These are phyloP conservation scores for Podospora bellae-mahoneyi DNA, from an alignment of 495 filamentous ascomycete species.

Conservation along the genomic window DNA sequence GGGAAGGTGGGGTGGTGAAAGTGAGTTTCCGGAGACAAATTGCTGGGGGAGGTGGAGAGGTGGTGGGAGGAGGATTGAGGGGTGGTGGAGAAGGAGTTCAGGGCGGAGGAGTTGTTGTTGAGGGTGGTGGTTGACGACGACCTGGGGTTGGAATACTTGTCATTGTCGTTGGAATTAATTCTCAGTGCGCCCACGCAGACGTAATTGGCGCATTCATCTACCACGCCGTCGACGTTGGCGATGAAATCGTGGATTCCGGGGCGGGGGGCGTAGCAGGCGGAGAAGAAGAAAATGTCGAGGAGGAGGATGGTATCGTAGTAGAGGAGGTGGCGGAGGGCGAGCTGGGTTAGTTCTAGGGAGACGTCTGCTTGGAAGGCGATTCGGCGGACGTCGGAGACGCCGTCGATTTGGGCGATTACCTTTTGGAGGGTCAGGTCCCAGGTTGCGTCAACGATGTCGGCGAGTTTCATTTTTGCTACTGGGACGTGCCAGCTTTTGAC, in stretches of 20 bases:
- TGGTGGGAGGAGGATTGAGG: neutral
- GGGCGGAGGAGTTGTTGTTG: neutral
- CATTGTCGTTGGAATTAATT: slow-evolving; percentile 1
- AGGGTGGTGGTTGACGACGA: neutral
- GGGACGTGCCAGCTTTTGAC: slow-evolving; percentile 88
- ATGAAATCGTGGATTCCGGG: slow-evolving; percentile 77
- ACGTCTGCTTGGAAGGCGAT: slow-evolving; percentile 82
- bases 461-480: slow-evolving; percentile 76
- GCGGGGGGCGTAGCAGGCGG: slow-evolving; percentile 76
- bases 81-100: neutral
- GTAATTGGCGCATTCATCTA: slow-evolving; percentile 83
- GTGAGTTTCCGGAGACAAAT: neutral
- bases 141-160: neutral
- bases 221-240: slow-evolving; percentile 60
- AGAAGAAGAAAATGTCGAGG: slow-evolving; percentile 91
- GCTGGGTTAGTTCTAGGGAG: slow-evolving; percentile 75
- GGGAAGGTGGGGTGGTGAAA: neutral
- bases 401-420: slow-evolving; percentile 81
- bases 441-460: slow-evolving; percentile 68
- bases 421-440: slow-evolving; percentile 89
- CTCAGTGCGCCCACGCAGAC: slow-evolving; percentile 47
- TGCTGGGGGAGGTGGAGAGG: neutral
- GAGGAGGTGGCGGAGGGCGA: slow-evolving; percentile 79
- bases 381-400: slow-evolving; percentile 78
- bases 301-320: slow-evolving; percentile 87